These are phyloP conservation scores for Brasenia schreberi DNA, from an alignment of 164 flowering plant species.

Conservation along the genomic window DNA sequence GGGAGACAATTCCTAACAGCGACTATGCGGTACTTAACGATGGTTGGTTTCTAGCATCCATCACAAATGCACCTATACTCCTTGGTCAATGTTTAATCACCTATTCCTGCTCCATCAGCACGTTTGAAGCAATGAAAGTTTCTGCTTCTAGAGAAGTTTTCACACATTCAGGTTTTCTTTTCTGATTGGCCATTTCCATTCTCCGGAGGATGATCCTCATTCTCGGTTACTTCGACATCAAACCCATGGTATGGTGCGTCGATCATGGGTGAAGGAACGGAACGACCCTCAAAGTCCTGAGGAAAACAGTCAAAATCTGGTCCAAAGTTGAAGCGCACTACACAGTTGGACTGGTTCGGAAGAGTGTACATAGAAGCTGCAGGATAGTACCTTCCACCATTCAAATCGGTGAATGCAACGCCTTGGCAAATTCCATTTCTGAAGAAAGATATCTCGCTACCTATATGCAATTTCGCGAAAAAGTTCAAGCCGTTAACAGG, in stretches of 20 bases:
- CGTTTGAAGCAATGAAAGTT: neutral
- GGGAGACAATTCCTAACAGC: too few relatives aligned
- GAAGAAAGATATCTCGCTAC: conserved; percentile 88
- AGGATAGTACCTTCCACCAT: conserved; percentile 84
- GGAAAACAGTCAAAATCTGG: conserved; percentile 90
- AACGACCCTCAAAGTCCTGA: conserved; percentile 52
- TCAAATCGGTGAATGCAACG: conserved; percentile 73
- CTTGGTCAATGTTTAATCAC: too few relatives aligned
- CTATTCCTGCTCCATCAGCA: too few relatives aligned
- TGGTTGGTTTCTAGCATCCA: too few relatives aligned
- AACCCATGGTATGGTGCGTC: conserved; percentile 82
- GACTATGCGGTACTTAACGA: too few relatives aligned
- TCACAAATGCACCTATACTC: too few relatives aligned
- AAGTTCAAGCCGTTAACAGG: too few relatives aligned
- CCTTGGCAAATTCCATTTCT: conserved; percentile 88
- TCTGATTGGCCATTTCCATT: conserved; percentile 2
- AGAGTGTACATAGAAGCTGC: conserved; percentile 98
- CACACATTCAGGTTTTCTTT: neutral
- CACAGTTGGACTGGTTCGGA: conserved; percentile 81
- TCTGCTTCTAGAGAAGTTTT: neutral
- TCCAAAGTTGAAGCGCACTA: conserved; percentile 89
- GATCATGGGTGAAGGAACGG: conserved; percentile 66
- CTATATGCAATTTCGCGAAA: conserved; percentile 25
- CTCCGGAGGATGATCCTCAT: conserved; percentile 11
- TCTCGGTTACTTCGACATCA: conserved; percentile 23